phyloP scores from a whole-genome alignment of 2,329 filamentous ascomycete genomes.

The Ciborinia camelliae region DNA sequence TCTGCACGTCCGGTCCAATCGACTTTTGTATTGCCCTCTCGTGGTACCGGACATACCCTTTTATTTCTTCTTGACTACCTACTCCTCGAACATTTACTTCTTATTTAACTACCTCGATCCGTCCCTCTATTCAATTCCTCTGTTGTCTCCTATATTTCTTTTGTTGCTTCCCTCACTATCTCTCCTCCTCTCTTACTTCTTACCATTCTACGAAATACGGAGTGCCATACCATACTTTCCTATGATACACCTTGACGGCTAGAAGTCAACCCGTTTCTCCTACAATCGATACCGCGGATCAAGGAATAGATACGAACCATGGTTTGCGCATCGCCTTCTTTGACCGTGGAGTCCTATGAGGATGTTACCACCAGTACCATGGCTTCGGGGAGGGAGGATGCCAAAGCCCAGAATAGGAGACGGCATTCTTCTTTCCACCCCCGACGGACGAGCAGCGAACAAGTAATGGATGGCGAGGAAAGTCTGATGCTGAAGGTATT shows the following conservation, averaged over 20 bases:
- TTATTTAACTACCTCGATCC: neutral
- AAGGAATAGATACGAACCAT: conserved; percentile 25
- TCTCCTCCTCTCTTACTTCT: neutral
- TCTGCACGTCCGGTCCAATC: neutral
- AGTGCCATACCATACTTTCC: neutral
- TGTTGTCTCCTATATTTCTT: neutral
- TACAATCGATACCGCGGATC: neutral
- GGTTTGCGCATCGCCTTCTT: conserved; percentile 35
- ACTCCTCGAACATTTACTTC: conserved; percentile 6
- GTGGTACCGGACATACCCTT: conserved; percentile 10
- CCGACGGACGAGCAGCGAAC: conserved; percentile 53
- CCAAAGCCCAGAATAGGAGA: conserved; percentile 34
- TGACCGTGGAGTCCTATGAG: conserved; percentile 37
- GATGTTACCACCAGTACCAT: conserved; percentile 25
- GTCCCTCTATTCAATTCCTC: neutral
- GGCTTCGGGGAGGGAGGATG: conserved; percentile 26
- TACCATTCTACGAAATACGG: neutral
- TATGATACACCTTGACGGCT: neutral
- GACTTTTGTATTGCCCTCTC: conserved; percentile 9
- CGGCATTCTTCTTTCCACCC: conserved; percentile 58
- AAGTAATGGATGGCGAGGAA: conserved; percentile 61
- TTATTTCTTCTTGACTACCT: neutral
- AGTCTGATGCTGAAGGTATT: conserved; percentile 55
- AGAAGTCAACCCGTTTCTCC: neutral
- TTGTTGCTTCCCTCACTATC: neutral